These are phyloP conservation scores for Venturia effusa DNA, from an alignment of 2,329 filamentous ascomycete species.

Conservation along the genomic window DNA sequence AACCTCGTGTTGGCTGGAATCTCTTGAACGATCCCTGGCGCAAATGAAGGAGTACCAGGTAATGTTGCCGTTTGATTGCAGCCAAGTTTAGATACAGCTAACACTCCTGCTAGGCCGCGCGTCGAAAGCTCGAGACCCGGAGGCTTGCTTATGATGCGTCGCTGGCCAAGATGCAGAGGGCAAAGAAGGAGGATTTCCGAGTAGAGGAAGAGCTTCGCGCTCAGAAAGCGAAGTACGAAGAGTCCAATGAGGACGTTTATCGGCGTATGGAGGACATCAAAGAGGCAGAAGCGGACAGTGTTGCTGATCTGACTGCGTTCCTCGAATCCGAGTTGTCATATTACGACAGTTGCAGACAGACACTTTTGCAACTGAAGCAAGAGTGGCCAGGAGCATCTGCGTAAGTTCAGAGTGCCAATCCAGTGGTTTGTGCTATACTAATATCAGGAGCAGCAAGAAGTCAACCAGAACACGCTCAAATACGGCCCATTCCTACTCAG, in stretches of 20 bases:
- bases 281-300: constrained; percentile 75
- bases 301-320: constrained; percentile 69
- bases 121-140: constrained; percentile 88
- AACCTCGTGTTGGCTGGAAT: constrained; percentile 78
- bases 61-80: constrained; percentile 18
- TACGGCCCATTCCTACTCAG: constrained; percentile 52
- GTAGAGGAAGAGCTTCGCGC: constrained; percentile 84
- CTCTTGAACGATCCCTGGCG: constrained; percentile 75
- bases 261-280: constrained; percentile 95
- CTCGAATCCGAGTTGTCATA: constrained; percentile 84
- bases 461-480: constrained; percentile 32
- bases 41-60: constrained; percentile 99
- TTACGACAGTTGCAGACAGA: constrained; percentile 81
- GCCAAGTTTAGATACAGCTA: constrained; percentile 13
- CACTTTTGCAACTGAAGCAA: constrained; percentile 58
- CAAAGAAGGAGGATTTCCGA: constrained; percentile 86
- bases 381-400: constrained; percentile 56
- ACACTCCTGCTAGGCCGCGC: constrained; percentile 45
- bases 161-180: constrained; percentile 81
- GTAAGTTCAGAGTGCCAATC: constrained; percentile 11
- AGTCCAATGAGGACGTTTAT: constrained; percentile 83
- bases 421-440: not conserved
- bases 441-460: constrained; percentile 1
- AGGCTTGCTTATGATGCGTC: constrained; percentile 86
- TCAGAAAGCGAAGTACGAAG: constrained; percentile 93